Percentiles rank a stretch among this genome's conserved stretches.
Evolutionary conservation across 768 basidiomycete genomes (phyloP).

Genomic region (Panaeolus cyanescens): DNA sequence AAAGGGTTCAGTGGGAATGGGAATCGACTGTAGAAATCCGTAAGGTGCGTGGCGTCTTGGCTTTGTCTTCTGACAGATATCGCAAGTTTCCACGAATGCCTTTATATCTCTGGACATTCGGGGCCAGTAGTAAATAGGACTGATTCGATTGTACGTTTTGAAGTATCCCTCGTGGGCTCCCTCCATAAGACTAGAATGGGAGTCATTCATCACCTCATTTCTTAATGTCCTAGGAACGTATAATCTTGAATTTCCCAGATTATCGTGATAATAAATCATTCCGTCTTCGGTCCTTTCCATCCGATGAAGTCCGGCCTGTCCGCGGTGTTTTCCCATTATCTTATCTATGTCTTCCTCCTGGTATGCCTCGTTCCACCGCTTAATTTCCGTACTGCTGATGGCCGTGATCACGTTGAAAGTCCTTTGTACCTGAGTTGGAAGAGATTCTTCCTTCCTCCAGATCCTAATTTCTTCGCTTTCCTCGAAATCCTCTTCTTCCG

Average conservation of each 20-base stretch:
- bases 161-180: constrained; percentile 29
- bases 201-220: constrained; percentile 20
- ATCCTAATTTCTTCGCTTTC: too few relatives aligned
- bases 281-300: too few relatives aligned
- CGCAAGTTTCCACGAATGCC: constrained; percentile 16
- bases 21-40: constrained; percentile 34
- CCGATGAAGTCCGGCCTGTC: too few relatives aligned
- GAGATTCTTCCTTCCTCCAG: too few relatives aligned
- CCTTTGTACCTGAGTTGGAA: too few relatives aligned
- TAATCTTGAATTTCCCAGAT: constrained; percentile 17
- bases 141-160: constrained; percentile 23
- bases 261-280: constrained; percentile 26
- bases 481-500: neutral
- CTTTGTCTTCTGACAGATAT: too few relatives aligned
- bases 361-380: too few relatives aligned
- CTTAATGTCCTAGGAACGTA: constrained; percentile 26
- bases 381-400: too few relatives aligned
- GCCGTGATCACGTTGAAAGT: too few relatives aligned
- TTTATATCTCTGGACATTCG: constrained; percentile 26
- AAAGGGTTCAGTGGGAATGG: constrained; percentile 31
- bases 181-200: constrained; percentile 23
- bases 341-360: too few relatives aligned
- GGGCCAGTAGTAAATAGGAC: constrained; percentile 30
- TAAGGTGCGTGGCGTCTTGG: constrained; percentile 24
- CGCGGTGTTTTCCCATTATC: too few relatives aligned